Base-by-base conservation (phyloP, 352 stramenopile genomes). In the Stramenopiles sp. region DNA sequence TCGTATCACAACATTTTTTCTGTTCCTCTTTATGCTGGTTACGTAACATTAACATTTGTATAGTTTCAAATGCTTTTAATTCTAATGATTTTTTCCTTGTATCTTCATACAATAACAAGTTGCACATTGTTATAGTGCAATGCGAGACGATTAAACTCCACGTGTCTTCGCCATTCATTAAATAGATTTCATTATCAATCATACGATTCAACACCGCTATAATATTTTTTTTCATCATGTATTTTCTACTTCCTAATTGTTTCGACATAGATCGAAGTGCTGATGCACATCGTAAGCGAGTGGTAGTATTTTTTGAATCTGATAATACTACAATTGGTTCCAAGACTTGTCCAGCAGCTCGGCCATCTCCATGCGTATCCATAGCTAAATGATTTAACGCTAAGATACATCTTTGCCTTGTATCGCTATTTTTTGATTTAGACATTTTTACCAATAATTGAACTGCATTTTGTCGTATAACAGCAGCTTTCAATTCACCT, bases 331-430 rank as follows among this genome's bases (percentile, higher is more conserved):
- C 13, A 76, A 76, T 13, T 33, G 65, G 65, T 13, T 33, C 65
- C 30, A 76, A 33, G 13, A 76, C 65, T 33, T 76, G 65, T 20
- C 65, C 65, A 13, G 65, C 65, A 13, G 65, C 65, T 13, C 65
- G 65, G 7, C 65, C 65, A 31, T 76, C 65, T 7, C 65, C 65
- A 20, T 76, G 65, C 13, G 65, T 76, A 76, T 76, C 65, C 65
- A 76, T 76, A 4, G 65, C 65, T 13, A 76, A 76, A 76, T 33
- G 4, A 13, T 76, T 76, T 76, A 76, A 76, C 4, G 65, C 65
- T 33, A 76, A 7, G 4, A 76, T 76, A 76, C 65, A 76, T 33
- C 4, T 13, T 76, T 76, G 65, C 7, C 65, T 31, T 13, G 65
- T 76, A 33, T 7, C 7, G 13, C 13, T 4, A 76, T 76, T 76